Conservation (phyloP, 1,284 basidiomycete species). For the Sphaerobolus stellatus region DNA sequence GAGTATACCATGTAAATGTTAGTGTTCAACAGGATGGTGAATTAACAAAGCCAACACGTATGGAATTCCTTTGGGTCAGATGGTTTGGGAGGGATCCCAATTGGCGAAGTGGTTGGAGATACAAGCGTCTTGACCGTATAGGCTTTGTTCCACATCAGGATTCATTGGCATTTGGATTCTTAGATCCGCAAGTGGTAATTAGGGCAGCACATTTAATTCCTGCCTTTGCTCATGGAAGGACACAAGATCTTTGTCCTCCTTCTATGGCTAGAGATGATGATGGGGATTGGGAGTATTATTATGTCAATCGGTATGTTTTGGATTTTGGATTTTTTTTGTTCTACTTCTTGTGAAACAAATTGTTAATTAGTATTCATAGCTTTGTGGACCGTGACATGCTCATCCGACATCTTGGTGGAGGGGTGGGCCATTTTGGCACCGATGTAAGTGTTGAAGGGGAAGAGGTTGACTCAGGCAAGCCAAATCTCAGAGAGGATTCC, state of each 20-base stretch:
- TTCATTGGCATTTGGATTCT: conserved; percentile 14
- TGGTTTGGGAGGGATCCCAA: conserved; percentile 12
- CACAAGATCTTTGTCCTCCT: background rate
- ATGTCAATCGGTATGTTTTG: conserved; percentile 22
- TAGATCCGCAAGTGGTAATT: conserved; percentile 14
- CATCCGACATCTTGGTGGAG: conserved; percentile 26
- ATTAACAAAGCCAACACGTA: background rate
- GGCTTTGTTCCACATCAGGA: conserved; percentile 9
- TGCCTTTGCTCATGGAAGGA: conserved; percentile 10
- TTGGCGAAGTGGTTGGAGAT: background rate
- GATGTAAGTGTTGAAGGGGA: background rate
- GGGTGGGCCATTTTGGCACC: conserved; percentile 21
- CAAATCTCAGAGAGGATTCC: background rate
- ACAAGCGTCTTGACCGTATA: conserved; percentile 4
- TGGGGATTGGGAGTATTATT: conserved; percentile 19
- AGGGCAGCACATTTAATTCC: conserved; percentile 15
- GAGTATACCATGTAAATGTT: conserved; percentile 38
- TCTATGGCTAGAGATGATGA: conserved; percentile 8
- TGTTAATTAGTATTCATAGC: conserved; percentile 14
- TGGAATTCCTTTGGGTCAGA: conserved; percentile 17
- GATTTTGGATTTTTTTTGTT: background rate
- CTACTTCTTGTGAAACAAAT: background rate
- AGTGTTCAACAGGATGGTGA: background rate
- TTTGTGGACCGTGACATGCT: conserved; percentile 31
- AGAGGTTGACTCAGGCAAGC: background rate